Base-by-base conservation (phyloP, 352 stramenopile genomes). In the Globisporangium emineosum region DNA sequence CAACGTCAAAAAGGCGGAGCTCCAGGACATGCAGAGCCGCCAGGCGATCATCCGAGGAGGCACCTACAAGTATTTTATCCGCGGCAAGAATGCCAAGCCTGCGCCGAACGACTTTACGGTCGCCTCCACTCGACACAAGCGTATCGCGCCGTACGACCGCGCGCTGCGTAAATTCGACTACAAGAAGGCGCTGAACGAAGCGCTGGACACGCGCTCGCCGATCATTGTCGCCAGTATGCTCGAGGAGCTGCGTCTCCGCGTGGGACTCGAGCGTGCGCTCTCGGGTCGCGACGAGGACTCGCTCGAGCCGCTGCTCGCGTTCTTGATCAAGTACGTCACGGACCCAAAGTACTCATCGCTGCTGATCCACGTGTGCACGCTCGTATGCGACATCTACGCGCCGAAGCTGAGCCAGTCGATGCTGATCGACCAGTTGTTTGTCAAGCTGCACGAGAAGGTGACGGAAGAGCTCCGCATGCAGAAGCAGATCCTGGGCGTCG, bases 151-250 rank as follows among this genome's bases (percentile, higher is more conserved):
- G 53, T 98, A 98, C 77, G 96, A 99, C 76, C 67, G 84, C 35
- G 82, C 94, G 15, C 69, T 99, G 53, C 93, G 93, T 32, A 93
- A 98, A 73, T 99, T 99, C 71, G 86, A 98, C 65, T 98, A 99
- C 80, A 93, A 91, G 58, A 94, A 97, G 72, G 97, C 97, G 35
- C 76, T 99, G 45, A 97, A 98, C 70, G 91, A 97, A 63, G 94
- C 94, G 30, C 74, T 99, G 57, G 82, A 90, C 60, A 97, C 92
- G 35, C 80, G 92, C 23, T 94, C 96, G 57, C 92, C 95, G 50
- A 76, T 93, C 40, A 82, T 95, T 42, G 93, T 98, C 19, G 89
- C 94, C 50, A 97, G 91, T 53, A 97, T 98, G 65, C 81, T 99
- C 9, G 94, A 98, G 70, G 97, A 98, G 72, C 75, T 99, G 29